Conservation (phyloP, 1,284 basidiomycete genomes). For the Trichosporon ovoides region DNA sequence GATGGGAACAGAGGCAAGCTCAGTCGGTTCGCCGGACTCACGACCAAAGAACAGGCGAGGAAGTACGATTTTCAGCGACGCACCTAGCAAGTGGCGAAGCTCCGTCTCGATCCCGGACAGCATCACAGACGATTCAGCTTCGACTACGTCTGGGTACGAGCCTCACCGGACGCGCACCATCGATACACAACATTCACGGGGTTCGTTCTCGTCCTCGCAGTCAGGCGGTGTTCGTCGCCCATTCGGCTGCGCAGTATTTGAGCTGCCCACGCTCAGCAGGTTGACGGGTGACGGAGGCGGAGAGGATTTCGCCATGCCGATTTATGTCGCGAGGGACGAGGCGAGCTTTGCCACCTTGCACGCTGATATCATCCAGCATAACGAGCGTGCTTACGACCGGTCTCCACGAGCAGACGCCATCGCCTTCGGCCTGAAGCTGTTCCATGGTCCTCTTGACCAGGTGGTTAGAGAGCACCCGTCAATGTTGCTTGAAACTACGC, state of each 20-base stretch:
- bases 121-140: conserved; percentile 42
- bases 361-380: conserved; percentile 83
- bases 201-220: conserved; percentile 11
- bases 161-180: conserved; percentile 27
- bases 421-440: conserved; percentile 82
- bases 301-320: conserved; percentile 75
- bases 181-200: conserved; percentile 25
- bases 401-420: conserved; percentile 76
- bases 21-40: conserved; percentile 22
- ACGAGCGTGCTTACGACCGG: conserved; percentile 75
- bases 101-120: conserved; percentile 28
- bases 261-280: conserved; percentile 69
- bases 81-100: conserved; percentile 17
- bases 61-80: conserved; percentile 15
- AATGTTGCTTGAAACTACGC: conserved; percentile 73
- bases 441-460: conserved; percentile 71
- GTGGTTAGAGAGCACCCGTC: conserved; percentile 80
- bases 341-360: conserved; percentile 85
- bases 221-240: conserved; percentile 62
- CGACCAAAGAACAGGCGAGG: conserved; percentile 10
- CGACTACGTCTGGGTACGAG: conserved; percentile 40
- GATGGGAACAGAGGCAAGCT: conserved; percentile 58
- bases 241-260: conserved; percentile 88
- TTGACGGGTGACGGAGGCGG: conserved; percentile 50
- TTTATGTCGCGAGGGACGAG: conserved; percentile 79